phyloP scores from a whole-genome alignment of 225 moss, liverwort and hornwort genomes.

The Pleurozium schreberi region DNA sequence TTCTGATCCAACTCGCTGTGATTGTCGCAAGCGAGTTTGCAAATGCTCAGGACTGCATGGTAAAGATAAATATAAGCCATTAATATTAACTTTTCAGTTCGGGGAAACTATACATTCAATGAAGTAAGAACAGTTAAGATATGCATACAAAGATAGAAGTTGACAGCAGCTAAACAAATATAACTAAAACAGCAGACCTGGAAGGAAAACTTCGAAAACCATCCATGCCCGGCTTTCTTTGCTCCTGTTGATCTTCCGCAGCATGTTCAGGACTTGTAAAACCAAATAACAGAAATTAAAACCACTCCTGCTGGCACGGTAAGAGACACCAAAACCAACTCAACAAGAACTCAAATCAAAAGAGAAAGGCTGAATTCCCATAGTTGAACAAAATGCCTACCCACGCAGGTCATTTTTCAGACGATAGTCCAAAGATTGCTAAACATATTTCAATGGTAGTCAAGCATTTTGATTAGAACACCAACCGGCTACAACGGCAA shows the following conservation, averaged over 20 bases:
- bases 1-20: constrained; percentile 77
- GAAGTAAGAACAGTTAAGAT: background rate
- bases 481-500: background rate
- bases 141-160: background rate
- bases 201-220: constrained; percentile 77
- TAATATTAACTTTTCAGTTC: background rate
- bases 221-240: constrained; percentile 42
- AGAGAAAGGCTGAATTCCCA: background rate
- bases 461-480: background rate
- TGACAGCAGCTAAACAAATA: background rate
- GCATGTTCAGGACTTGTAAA: constrained; percentile 58
- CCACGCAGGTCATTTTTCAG: background rate
- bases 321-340: background rate
- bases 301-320: constrained; percentile 17
- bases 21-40: constrained; percentile 67
- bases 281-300: constrained; percentile 2
- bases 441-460: background rate
- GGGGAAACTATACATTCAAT: background rate
- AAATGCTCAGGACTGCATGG: constrained; percentile 78
- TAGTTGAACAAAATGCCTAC: background rate
- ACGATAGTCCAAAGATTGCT: background rate
- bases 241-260: constrained; percentile 44
- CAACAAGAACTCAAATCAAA: constrained; percentile 1
- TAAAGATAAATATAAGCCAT: background rate
- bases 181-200: constrained; percentile 23